Evolutionary conservation across 1,139 yeast genomes (phyloP).

Genomic region (Sugiyamaella paludigena): DNA sequence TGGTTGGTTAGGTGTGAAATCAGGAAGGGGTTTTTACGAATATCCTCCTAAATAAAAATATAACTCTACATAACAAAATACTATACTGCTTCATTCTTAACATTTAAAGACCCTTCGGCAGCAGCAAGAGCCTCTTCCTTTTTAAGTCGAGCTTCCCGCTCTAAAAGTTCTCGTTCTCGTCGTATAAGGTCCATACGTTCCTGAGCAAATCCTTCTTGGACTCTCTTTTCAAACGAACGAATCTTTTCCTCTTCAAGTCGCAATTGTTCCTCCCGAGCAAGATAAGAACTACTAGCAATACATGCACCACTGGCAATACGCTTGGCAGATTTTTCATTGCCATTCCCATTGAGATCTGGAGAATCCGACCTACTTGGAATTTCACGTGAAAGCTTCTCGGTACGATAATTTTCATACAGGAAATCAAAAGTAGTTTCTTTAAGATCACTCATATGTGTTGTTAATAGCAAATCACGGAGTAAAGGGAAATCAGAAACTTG

Average conservation of each 20-base stretch:
- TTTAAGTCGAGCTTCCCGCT: slow-evolving; percentile 66
- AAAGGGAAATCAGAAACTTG: slow-evolving; percentile 75
- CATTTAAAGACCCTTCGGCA: slow-evolving; percentile 7
- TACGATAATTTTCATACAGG: slow-evolving; percentile 89
- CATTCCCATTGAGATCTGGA: slow-evolving; percentile 11
- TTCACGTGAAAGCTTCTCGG: slow-evolving; percentile 70
- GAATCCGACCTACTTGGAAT: slow-evolving; percentile 17
- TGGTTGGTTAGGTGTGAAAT: slow-evolving; percentile 44
- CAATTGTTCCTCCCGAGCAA: slow-evolving; percentile 42
- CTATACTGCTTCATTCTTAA: slow-evolving; percentile 13
- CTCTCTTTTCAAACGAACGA: slow-evolving; percentile 56
- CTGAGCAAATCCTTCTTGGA: slow-evolving; percentile 82
- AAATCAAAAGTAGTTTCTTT: slow-evolving; percentile 93
- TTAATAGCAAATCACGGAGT: slow-evolving; percentile 74
- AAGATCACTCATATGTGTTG: slow-evolving; percentile 86
- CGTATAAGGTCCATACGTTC: slow-evolving; percentile 85
- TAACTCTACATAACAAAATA: not conserved
- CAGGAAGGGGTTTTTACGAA: slow-evolving; percentile 45
- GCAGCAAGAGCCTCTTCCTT: slow-evolving; percentile 21
- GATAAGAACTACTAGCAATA: slow-evolving; percentile 26
- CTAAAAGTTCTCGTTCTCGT: slow-evolving; percentile 83
- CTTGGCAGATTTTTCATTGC: slow-evolving; percentile 10
- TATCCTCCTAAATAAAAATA: slow-evolving; percentile 25
- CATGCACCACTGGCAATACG: slow-evolving; percentile 18
- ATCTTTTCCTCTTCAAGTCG: slow-evolving; percentile 44